Conservation (phyloP, 2,329 filamentous ascomycete genomes). For the Colletotrichum melonis region DNA sequence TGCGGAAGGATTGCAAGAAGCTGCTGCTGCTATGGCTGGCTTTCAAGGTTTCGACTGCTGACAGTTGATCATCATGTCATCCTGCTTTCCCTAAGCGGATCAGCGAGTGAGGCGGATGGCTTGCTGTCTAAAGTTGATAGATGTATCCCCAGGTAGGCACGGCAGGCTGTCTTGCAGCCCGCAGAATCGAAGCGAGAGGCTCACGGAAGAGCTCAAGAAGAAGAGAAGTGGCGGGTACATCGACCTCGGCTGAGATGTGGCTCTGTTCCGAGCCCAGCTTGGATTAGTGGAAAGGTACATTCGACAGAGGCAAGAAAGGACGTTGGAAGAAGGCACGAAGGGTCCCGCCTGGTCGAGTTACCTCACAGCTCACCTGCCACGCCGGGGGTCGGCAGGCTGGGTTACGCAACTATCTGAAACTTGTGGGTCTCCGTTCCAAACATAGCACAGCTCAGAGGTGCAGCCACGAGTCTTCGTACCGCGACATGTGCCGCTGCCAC, state of each 20-base stretch:
- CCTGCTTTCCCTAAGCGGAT: not conserved
- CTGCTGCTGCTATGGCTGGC: not conserved
- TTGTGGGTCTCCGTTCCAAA: constrained; percentile 31
- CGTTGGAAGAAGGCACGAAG: not conserved
- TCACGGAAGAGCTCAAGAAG: not conserved
- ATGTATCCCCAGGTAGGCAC: not conserved
- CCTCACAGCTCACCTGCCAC: constrained; percentile 5
- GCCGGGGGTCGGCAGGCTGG: constrained; percentile 16
- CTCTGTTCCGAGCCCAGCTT: not conserved
- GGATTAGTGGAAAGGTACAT: not conserved
- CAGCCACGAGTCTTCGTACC: constrained; percentile 1
- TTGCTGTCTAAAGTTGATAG: constrained; percentile 7
- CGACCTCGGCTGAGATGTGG: not conserved
- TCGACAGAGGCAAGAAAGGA: not conserved
- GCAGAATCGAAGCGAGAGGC: not conserved
- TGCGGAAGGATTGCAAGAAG: not conserved
- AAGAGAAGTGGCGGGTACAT: not conserved
- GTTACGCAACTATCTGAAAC: constrained; percentile 34
- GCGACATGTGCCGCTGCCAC: not conserved
- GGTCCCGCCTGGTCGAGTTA: not conserved
- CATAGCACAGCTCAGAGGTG: constrained; percentile 22
- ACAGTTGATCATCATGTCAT: constrained; percentile 3
- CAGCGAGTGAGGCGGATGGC: not conserved
- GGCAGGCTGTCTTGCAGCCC: not conserved
- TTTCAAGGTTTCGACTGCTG: not conserved